Conservation (phyloP, 768 basidiomycete genomes). For the Trametes cingulata region DNA sequence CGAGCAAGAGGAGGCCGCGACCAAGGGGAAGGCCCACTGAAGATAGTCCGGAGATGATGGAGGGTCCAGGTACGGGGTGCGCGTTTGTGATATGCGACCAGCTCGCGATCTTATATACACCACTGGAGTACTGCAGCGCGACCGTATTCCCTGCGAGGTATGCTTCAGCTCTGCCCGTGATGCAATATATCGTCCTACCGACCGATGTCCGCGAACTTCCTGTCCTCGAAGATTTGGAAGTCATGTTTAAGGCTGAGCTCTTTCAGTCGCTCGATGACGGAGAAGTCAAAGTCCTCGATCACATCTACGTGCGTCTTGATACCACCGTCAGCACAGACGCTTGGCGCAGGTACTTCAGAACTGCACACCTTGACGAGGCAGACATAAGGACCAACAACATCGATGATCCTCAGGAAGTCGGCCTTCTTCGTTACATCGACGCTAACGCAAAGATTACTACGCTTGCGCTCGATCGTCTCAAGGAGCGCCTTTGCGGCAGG, state of each 20-base stretch:
- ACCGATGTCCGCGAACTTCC: conserved; percentile 99
- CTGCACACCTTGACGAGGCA: conserved; percentile 94
- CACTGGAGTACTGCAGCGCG: conserved; percentile 89
- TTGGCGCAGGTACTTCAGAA: no score
- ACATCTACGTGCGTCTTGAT: conserved; percentile 94
- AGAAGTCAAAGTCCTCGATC: conserved; percentile 83
- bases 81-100: conserved; percentile 99
- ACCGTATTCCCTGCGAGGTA: conserved; percentile 87
- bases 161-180: not conserved
- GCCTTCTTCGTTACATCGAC: conserved; percentile 85
- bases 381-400: conserved; percentile 84
- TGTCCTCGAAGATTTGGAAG: conserved; percentile 96
- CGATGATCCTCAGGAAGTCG: conserved; percentile 83
- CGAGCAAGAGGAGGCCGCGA: conserved; percentile 86
- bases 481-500: conserved; percentile 79
- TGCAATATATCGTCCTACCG: conserved; percentile 22
- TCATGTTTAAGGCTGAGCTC: conserved; percentile 78
- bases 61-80: conserved; percentile 94
- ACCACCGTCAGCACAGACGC: conserved; percentile 26
- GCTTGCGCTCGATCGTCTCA: conserved; percentile 81
- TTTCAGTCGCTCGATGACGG: conserved; percentile 67
- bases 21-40: conserved; percentile 83
- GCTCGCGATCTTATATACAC: conserved; percentile 88
- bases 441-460: conserved; percentile 91
- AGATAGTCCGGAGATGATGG: conserved; percentile 86